Evolutionary conservation across 2,329 filamentous ascomycete genomes (phyloP).

Genomic region (Colletotrichum sp.): DNA sequence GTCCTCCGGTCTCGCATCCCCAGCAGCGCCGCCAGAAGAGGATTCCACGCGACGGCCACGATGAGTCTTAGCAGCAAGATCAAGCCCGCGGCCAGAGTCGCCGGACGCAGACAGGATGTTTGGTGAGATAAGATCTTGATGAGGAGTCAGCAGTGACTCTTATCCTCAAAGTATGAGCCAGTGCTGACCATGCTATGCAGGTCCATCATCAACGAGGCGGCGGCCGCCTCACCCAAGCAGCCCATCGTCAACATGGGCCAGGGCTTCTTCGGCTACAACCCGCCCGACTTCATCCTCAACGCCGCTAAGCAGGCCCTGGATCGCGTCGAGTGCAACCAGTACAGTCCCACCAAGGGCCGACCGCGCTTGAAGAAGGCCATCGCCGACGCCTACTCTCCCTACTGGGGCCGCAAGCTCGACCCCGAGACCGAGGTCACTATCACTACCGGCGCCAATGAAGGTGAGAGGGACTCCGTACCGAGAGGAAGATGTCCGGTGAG

Average conservation of each 20-base stretch:
- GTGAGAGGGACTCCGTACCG: constrained; percentile 35
- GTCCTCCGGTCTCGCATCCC: constrained; percentile 21
- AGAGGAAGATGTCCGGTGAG: constrained; percentile 19
- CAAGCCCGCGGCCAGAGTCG: constrained; percentile 55
- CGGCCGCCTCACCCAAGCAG: constrained; percentile 65
- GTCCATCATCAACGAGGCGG: constrained; percentile 71
- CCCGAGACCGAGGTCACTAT: constrained; percentile 94
- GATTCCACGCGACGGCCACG: constrained; percentile 27
- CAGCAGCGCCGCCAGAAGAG: constrained; percentile 16
- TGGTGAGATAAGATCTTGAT: constrained; percentile 40
- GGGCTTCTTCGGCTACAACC: constrained; percentile 91
- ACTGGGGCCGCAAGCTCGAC: constrained; percentile 82
- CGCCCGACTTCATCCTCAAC: constrained; percentile 86
- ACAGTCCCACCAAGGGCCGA: constrained; percentile 92
- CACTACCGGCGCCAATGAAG: constrained; percentile 90
- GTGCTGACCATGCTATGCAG: constrained; percentile 35
- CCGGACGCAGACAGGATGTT: constrained; percentile 56
- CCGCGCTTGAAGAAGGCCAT: constrained; percentile 92
- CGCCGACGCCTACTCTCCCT: constrained; percentile 88
- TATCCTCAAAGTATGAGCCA: neutral
- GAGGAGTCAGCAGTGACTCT: neutral
- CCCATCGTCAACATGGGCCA: constrained; percentile 71
- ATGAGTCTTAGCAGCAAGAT: constrained; percentile 52
- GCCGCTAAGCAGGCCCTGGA: constrained; percentile 91
- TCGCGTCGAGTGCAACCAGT: constrained; percentile 96